Base-by-base conservation (phyloP, 345 rosid species). In the Eucalyptus marginata region DNA sequence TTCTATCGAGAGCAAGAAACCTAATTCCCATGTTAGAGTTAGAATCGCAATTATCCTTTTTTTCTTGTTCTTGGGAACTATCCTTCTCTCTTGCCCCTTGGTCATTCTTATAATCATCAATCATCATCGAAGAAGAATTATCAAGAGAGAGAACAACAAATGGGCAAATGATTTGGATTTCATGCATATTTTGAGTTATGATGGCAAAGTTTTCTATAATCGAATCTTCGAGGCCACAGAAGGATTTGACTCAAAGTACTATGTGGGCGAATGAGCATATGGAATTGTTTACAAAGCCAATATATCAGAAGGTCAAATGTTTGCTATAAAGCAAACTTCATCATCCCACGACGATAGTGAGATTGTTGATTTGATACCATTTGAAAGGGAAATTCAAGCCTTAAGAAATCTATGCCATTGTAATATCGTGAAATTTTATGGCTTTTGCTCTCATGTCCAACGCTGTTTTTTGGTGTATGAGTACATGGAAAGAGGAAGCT, bases 11-110 rank as follows among this genome's bases (percentile, higher is more conserved):
- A 59, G n/a, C 13, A 59, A 59, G 66, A 59, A 59, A 59, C 4
- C 0, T 4, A 27, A 59, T 59, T 0, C 13, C 0, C 25, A 11
- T 5, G 7, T 25, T 59, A 1, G 2, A 59, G 15, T 25, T 59
- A 59, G 4, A 27, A 59, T 27, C 1, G 6, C 15, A 3, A 11
- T 27, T 12, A 59, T 59, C 31, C 14, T 59, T 15, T 10, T 59
- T 59, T 2, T 12, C 15, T 59, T 1, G 7, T 25, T 27, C 14
- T 59, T 59, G 15, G 31, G 66, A 25, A 8, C 12, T 59, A 11
- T 59, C 66, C 66, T 59, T 59, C 14, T 59, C 66, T 59, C 66
- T 59, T 59, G 31, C 66, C 10, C 7, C 66, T 59, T 10, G 2
- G 1, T 59, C 0, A 0, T 25, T 59, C n/a, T 25, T 10, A 13